Percentiles rank a stretch among this genome's conserved stretches.
Evolutionary conservation across 352 stramenopile genomes (phyloP).

Genomic region (Globisporangium abappressorium): DNA sequence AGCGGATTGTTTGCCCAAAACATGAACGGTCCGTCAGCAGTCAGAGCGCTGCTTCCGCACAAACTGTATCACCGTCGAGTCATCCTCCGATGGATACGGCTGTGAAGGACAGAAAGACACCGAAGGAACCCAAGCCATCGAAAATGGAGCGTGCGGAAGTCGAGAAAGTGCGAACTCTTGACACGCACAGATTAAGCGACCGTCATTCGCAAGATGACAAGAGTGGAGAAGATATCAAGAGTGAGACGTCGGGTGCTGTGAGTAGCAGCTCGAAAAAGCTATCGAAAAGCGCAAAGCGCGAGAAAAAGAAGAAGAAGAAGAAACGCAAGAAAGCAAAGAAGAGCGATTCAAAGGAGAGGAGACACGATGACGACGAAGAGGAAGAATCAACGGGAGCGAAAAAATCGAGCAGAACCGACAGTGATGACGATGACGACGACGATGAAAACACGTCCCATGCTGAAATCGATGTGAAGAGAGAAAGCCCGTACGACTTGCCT

Average conservation of each 20-base stretch:
- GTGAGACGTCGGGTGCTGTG: slow-evolving; percentile 34
- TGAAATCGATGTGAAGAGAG: slow-evolving; percentile 2
- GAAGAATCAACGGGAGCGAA: slow-evolving; percentile 25
- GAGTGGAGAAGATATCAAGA: slow-evolving; percentile 21
- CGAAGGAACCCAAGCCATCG: slow-evolving; percentile 3
- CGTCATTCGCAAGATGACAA: slow-evolving; percentile 15
- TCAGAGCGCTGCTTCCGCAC: not conserved
- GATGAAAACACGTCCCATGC: slow-evolving; percentile 13
- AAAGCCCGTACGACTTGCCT: slow-evolving; percentile 7
- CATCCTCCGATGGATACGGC: not conserved
- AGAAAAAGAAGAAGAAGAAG: slow-evolving; percentile 55
- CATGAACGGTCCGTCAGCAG: slow-evolving; percentile 22
- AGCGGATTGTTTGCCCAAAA: slow-evolving; percentile 76
- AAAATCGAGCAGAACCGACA: slow-evolving; percentile 7
- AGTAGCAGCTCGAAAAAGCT: slow-evolving; percentile 31
- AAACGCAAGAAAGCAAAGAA: slow-evolving; percentile 60
- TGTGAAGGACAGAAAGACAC: slow-evolving; percentile 1
- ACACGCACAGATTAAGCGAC: not conserved
- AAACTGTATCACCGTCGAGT: not conserved
- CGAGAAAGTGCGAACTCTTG: not conserved
- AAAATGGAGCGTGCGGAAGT: slow-evolving; percentile 1
- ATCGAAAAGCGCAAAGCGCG: slow-evolving; percentile 33
- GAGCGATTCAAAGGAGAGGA: slow-evolving; percentile 14
- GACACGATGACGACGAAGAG: slow-evolving; percentile 28
- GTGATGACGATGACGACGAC: slow-evolving; percentile 17